These are phyloP conservation scores for Aspergillus sclerotialis DNA, from an alignment of 2,329 filamentous ascomycete species.

Conservation along the genomic window DNA sequence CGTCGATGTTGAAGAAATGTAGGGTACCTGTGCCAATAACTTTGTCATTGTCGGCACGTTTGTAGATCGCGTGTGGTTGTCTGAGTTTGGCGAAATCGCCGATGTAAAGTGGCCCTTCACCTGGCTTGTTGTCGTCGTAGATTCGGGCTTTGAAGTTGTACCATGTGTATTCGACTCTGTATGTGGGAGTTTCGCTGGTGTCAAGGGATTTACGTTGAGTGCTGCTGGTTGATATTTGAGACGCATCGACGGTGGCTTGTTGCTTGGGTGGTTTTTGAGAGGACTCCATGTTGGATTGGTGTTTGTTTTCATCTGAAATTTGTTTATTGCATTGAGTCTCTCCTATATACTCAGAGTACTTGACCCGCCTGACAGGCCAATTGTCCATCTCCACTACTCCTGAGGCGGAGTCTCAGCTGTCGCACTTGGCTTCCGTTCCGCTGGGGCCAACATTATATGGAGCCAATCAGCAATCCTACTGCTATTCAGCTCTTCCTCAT, in stretches of 20 bases:
- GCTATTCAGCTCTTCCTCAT: too few relatives aligned
- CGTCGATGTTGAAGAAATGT: slow-evolving; percentile 17
- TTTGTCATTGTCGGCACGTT: slow-evolving; percentile 5
- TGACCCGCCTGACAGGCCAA: neutral
- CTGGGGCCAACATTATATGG: too few relatives aligned
- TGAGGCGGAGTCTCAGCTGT: neutral
- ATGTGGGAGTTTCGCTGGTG: slow-evolving; percentile 4
- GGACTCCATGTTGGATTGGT: neutral
- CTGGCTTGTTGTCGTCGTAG: slow-evolving; percentile 9
- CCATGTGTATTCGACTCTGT: slow-evolving; percentile 22
- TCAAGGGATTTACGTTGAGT: too few relatives aligned
- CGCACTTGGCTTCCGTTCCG: too few relatives aligned
- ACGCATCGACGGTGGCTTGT: neutral
- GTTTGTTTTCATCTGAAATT: neutral
- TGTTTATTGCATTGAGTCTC: neutral
- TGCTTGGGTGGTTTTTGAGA: neutral
- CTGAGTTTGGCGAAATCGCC: slow-evolving; percentile 11
- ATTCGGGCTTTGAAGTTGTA: slow-evolving; percentile 16
- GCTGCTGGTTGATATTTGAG: neutral
- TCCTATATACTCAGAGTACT: neutral
- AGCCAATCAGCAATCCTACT: too few relatives aligned
- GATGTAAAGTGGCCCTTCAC: slow-evolving; percentile 13
- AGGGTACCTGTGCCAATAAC: slow-evolving; percentile 17
- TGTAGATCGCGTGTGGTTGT: slow-evolving; percentile 14
- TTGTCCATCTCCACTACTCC: neutral